Percentiles rank a stretch among this genome's conserved stretches.
These are phyloP conservation scores for Tuber magnatum DNA, from an alignment of 495 filamentous ascomycete genomes.

Conservation along the genomic window DNA sequence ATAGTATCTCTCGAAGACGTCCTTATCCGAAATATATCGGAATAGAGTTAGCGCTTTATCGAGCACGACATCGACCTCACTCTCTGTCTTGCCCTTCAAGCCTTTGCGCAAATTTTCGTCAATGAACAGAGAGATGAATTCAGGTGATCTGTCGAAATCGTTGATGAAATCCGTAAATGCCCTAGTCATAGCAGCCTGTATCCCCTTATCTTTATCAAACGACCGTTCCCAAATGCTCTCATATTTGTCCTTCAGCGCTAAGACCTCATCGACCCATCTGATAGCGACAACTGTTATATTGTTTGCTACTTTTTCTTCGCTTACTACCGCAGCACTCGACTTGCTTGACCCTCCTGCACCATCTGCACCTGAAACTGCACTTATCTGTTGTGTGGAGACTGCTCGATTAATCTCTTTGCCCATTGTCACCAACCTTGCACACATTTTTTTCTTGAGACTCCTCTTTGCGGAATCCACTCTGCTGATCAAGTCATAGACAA, in stretches of 20 bases:
- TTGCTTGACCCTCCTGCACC: slow-evolving; percentile 29
- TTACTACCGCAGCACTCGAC: slow-evolving; percentile 32
- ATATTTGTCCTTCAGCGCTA: slow-evolving; percentile 81
- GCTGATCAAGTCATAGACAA: slow-evolving; percentile 68
- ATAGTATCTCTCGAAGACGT: slow-evolving; percentile 95
- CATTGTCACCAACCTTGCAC: slow-evolving; percentile 67
- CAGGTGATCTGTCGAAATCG: slow-evolving; percentile 67
- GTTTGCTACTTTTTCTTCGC: slow-evolving; percentile 47
- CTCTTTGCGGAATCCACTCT: slow-evolving; percentile 70
- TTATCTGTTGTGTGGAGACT: slow-evolving; percentile 16
- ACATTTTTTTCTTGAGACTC: slow-evolving; percentile 61
- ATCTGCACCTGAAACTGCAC: slow-evolving; percentile 35
- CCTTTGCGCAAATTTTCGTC: slow-evolving; percentile 94
- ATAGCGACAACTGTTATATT: slow-evolving; percentile 74
- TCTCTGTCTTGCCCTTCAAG: slow-evolving; percentile 84
- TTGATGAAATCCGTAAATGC: slow-evolving; percentile 92
- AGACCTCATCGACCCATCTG: slow-evolving; percentile 89
- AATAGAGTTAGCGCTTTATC: slow-evolving; percentile 85
- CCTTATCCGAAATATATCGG: slow-evolving; percentile 81
- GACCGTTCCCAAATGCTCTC: slow-evolving; percentile 64
- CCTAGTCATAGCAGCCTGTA: slow-evolving; percentile 72
- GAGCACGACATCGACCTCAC: slow-evolving; percentile 75
- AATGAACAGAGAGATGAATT: slow-evolving; percentile 93
- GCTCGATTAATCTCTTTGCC: slow-evolving; percentile 70
- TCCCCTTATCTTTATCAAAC: slow-evolving; percentile 64